These are phyloP conservation scores for Pythium vanterpoolii DNA, from an alignment of 352 stramenopile species.

Conservation along the genomic window DNA sequence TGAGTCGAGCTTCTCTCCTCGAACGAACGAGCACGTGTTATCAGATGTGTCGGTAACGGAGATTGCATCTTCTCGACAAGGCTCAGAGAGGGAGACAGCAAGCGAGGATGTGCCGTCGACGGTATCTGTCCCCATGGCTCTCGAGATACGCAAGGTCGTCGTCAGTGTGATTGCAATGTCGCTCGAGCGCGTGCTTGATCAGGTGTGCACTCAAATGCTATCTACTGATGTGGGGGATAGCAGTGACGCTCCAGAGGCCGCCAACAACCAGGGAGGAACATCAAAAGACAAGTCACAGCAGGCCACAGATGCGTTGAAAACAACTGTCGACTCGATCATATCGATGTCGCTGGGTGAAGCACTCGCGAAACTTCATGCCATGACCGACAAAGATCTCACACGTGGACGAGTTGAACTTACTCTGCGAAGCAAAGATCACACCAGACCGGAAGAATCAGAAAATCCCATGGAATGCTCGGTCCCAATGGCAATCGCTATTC, in stretches of 20 bases:
- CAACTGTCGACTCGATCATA: not conserved
- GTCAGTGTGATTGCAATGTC: conserved; percentile 19
- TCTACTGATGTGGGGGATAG: not conserved
- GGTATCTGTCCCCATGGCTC: conserved; percentile 22
- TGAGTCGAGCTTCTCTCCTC: not conserved
- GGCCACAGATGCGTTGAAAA: not conserved
- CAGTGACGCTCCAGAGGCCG: not conserved
- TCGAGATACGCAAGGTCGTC: conserved; percentile 29
- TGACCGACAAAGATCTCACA: not conserved
- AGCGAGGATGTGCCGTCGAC: not conserved
- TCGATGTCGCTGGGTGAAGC: conserved; percentile 7
- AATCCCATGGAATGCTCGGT: conserved; percentile 18
- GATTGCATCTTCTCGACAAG: not conserved
- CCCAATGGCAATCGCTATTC: conserved; percentile 33
- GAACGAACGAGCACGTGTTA: not conserved
- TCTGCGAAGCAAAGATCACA: not conserved
- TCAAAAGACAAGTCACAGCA: not conserved
- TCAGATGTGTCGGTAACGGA: not conserved
- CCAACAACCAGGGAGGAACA: conserved; percentile 7
- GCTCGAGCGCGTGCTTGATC: conserved; percentile 26
- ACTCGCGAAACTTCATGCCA: conserved; percentile 6
- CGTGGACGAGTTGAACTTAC: not conserved
- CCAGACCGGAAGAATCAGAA: not conserved
- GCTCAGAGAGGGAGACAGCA: not conserved
- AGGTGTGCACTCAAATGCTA: conserved; percentile 1